Percentiles rank a stretch among this genome's conserved stretches.
Evolutionary conservation across 257 asterid species (phyloP).

Genomic region (Nicotiana tomentosiformis): DNA sequence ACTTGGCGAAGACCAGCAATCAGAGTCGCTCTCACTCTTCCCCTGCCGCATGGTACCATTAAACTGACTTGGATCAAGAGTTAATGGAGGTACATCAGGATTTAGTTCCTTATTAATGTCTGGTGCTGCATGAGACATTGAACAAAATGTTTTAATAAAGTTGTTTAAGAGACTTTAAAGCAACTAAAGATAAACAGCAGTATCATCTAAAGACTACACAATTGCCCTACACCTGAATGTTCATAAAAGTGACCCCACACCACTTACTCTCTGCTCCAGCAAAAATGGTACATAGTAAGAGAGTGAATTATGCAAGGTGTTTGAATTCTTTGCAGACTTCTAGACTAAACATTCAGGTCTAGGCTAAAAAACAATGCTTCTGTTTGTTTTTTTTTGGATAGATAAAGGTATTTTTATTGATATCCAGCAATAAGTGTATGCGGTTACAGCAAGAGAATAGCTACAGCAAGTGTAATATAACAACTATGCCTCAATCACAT

Average conservation of each 20-base stretch:
- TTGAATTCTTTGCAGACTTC: background rate
- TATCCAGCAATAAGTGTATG: background rate
- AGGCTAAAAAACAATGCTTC: background rate
- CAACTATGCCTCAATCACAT: conserved; percentile 2
- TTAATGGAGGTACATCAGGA: conserved; percentile 39
- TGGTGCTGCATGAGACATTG: conserved; percentile 31
- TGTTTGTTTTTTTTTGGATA: background rate
- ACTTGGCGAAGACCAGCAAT: conserved; percentile 89
- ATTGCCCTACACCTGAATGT: background rate
- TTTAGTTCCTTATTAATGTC: conserved; percentile 48
- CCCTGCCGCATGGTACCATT: conserved; percentile 77
- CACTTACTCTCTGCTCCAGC: background rate
- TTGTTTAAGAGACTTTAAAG: conserved; percentile 1
- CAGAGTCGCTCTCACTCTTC: conserved; percentile 60
- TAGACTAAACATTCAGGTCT: background rate
- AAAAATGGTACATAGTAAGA: background rate
- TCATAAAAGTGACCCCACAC: background rate
- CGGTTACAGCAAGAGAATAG: background rate
- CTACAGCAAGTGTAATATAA: background rate
- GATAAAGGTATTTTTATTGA: conserved; percentile 1
- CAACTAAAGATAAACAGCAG: conserved; percentile 1
- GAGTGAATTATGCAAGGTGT: background rate
- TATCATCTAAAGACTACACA: background rate
- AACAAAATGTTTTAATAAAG: conserved; percentile 10
- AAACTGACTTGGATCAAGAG: conserved; percentile 50